These are phyloP conservation scores for Phlebopus sp. DNA, from an alignment of 1,284 basidiomycete genomes.

Conservation along the genomic window DNA sequence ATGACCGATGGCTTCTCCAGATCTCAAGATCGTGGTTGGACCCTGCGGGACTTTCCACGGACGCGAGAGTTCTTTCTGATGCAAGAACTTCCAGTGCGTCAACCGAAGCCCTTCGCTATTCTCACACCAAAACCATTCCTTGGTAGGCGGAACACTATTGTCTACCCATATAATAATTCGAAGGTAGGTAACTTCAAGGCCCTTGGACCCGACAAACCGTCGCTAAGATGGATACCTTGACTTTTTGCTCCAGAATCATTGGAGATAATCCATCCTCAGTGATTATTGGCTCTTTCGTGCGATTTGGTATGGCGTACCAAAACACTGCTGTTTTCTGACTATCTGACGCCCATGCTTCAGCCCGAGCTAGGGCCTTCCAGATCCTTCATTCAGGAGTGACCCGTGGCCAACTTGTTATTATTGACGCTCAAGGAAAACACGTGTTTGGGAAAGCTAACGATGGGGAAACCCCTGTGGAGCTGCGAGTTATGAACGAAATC, in stretches of 20 bases:
- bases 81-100: neutral
- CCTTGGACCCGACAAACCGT: neutral
- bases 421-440: neutral
- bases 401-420: neutral
- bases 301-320: neutral
- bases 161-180: neutral
- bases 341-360: neutral
- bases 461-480: neutral
- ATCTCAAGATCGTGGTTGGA: neutral
- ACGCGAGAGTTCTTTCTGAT: neutral
- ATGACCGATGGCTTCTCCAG: neutral
- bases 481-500: conserved; percentile 10
- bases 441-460: neutral
- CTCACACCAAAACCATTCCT: neutral
- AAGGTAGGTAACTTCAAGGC: neutral
- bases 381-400: neutral
- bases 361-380: neutral
- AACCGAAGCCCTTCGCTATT: neutral
- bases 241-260: neutral
- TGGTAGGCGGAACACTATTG: neutral
- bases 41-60: neutral
- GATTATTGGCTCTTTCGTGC: neutral
- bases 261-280: neutral
- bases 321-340: neutral
- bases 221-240: neutral